These are phyloP conservation scores for Pichia ethanolica DNA, from an alignment of 805 yeast species.

Conservation along the genomic window DNA sequence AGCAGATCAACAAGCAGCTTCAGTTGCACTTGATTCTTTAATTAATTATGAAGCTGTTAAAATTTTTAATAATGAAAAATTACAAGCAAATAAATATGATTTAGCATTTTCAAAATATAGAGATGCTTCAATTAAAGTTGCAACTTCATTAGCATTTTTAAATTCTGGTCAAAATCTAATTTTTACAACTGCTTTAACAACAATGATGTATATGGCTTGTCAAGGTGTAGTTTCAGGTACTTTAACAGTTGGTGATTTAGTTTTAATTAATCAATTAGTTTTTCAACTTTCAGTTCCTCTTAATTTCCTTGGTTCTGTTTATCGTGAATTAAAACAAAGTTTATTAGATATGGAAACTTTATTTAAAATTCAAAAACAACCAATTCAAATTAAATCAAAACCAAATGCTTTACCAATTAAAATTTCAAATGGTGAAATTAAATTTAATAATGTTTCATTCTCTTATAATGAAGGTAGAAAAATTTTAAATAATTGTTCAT, in stretches of 20 bases:
- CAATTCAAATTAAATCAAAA: slow-evolving; percentile 55
- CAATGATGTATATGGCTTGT: slow-evolving; percentile 98
- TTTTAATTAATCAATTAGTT: slow-evolving; percentile 88
- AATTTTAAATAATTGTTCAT: slow-evolving; percentile 71
- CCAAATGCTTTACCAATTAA: slow-evolving; percentile 56
- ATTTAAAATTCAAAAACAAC: slow-evolving; percentile 74
- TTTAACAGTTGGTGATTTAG: slow-evolving; percentile 90
- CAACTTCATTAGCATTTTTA: slow-evolving; percentile 71
- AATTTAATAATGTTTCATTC: slow-evolving; percentile 85
- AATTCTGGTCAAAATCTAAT: slow-evolving; percentile 76
- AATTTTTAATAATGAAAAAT: slow-evolving; percentile 84
- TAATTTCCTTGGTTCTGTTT: slow-evolving; percentile 91
- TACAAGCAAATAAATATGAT: slow-evolving; percentile 76
- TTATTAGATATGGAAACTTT: slow-evolving; percentile 92
- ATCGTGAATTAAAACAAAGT: slow-evolving; percentile 89
- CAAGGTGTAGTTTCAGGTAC: slow-evolving; percentile 80
- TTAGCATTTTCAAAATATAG: slow-evolving; percentile 66
- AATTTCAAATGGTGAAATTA: slow-evolving; percentile 66
- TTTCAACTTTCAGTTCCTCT: slow-evolving; percentile 93
- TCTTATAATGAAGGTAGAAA: slow-evolving; percentile 89
- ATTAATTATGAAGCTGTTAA: slow-evolving; percentile 93
- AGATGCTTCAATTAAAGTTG: slow-evolving; percentile 68
- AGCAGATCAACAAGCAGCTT: slow-evolving; percentile 95
- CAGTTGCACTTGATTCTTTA: slow-evolving; percentile 87
- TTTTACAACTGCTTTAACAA: slow-evolving; percentile 83